These are phyloP conservation scores for Spergularia marina DNA, from an alignment of 148 eudicot species.

Conservation along the genomic window DNA sequence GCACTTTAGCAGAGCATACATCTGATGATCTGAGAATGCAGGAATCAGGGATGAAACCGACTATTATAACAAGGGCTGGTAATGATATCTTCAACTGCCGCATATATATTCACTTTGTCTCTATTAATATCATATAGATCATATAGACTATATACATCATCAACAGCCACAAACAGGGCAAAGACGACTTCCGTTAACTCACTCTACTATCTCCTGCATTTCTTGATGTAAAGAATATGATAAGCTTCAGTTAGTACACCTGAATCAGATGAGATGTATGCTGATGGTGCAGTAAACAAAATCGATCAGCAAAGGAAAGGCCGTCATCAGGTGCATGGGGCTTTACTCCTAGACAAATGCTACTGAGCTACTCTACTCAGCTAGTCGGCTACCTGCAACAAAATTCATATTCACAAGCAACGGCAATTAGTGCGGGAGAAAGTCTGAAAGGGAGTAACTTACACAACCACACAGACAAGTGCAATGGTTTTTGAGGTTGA, in stretches of 20 bases:
- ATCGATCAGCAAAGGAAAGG: constrained; percentile 2
- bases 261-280: background rate
- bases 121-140: background rate
- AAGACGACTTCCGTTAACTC: background rate
- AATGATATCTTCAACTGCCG: too few species aligned
- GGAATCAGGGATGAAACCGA: too few species aligned
- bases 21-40: too few species aligned
- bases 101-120: too few species aligned
- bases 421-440: background rate
- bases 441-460: background rate
- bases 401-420: background rate
- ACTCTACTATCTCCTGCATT: background rate
- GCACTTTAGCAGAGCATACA: too few species aligned
- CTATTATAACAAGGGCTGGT: too few species aligned
- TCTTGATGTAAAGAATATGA: constrained; percentile 4
- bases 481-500: background rate
- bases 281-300: background rate
- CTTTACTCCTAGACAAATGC: background rate
- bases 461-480: background rate
- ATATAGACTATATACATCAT: constrained; percentile 12
- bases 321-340: background rate
- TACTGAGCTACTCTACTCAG: background rate
- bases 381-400: constrained; percentile 24
- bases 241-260: background rate
- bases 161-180: constrained; percentile 1